Evolutionary conservation across 306 rosid species (phyloP).

Genomic region (Pyrus bretschneideri): DNA sequence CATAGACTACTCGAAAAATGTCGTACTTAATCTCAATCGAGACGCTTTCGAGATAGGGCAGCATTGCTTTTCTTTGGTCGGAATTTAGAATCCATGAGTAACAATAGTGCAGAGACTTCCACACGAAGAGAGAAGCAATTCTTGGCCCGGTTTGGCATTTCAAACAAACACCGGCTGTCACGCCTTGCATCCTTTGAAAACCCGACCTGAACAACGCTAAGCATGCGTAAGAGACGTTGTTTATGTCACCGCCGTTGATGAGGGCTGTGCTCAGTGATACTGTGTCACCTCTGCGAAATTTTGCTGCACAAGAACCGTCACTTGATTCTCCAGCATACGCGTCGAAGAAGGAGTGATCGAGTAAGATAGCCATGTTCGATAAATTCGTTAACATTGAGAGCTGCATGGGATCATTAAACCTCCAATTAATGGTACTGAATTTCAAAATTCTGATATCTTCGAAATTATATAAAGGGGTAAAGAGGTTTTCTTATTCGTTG

Average conservation of each 20-base stretch:
- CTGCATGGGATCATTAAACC: slow-evolving; percentile 28
- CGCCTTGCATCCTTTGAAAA: slow-evolving; percentile 49
- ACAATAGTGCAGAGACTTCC: slow-evolving; percentile 63
- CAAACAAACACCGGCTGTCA: slow-evolving; percentile 55
- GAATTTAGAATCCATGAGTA: slow-evolving; percentile 62
- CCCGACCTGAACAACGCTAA: slow-evolving; percentile 47
- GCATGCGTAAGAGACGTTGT: slow-evolving; percentile 52
- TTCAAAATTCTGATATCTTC: no score
- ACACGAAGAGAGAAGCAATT: slow-evolving; percentile 49
- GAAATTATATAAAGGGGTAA: no score
- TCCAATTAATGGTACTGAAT: neutral
- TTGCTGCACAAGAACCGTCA: slow-evolving; percentile 48
- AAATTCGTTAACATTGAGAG: slow-evolving; percentile 44
- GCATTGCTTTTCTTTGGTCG: slow-evolving; percentile 39
- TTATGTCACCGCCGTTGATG: slow-evolving; percentile 19
- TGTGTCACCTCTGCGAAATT: slow-evolving; percentile 50
- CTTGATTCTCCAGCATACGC: slow-evolving; percentile 68
- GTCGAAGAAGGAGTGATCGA: slow-evolving; percentile 59
- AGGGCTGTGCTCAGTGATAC: slow-evolving; percentile 34
- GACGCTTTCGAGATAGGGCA: slow-evolving; percentile 57
- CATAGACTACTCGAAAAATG: slow-evolving; percentile 54
- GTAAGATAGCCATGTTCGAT: slow-evolving; percentile 51
- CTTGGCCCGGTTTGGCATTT: slow-evolving; percentile 45
- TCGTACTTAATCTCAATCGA: slow-evolving; percentile 63
- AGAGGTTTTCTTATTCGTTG: no score